Evolutionary conservation across 2,329 filamentous ascomycete genomes (phyloP), one percentile per base, ranked within the genome.

Genomic region (Coccinonectria pachysandricola): DNA sequence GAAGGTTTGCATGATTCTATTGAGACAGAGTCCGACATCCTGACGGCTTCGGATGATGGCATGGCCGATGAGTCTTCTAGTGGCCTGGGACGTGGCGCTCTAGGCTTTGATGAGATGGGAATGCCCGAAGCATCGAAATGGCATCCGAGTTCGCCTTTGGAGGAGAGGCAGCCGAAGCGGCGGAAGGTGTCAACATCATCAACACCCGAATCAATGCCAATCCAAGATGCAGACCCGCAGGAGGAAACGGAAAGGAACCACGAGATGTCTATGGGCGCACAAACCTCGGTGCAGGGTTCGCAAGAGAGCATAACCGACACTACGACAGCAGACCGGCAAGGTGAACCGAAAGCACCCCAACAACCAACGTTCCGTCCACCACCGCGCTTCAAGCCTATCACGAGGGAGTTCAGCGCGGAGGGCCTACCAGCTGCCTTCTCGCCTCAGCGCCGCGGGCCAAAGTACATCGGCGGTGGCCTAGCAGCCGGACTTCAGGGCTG

Each of bases 401-500:
- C 53, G 14, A 13, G 28, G 1, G 50, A 46, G 16, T 25, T 31
- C 3, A 20, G 42, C 6, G 12, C 30, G 8, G 32, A 45, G 15
- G 39, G 44, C 6, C 31, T 49, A 10, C 43, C 50, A 3, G 30
- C 37, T 7, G 42, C 45, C 10, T 57, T 59, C 22, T 56, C 56
- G 2, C 56, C 56, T 3, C 56, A 53, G 30, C 49, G 50, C 2
- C 45, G 53, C 19, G 53, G 55, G 10, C 44, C 34, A 8, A 51
- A 41, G 27, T 62, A 59, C 15, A 12, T 59, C 1, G 26, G 50
- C 4, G 49, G 52, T 11, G 59, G 59, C 0, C 39, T 61, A 12
- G 58, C 59, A 1, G 50, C 56, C 3, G 48, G 49, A 22, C 42
- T 62, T 6, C 59, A 62, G 32, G 50, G 51, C 9, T 58, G 56